A percentile compares a stretch with the other conserved stretches of the same genome.
These are phyloP conservation scores for Ceratocystiopsis minuta DNA, from an alignment of 2,329 filamentous ascomycete species.

Conservation along the genomic window DNA sequence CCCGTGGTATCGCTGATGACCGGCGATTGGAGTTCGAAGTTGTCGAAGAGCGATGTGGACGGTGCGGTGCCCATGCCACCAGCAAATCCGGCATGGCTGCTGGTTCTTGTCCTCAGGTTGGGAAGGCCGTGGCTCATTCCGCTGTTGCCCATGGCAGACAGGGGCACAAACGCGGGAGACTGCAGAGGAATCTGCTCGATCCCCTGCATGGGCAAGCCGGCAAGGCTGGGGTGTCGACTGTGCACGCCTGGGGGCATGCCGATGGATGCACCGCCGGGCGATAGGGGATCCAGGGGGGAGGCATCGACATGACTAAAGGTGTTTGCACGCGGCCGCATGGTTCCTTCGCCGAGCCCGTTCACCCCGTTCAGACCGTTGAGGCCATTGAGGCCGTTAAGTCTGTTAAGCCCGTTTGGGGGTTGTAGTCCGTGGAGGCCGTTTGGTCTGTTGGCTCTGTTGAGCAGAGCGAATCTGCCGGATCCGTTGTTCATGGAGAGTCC, in stretches of 20 bases:
- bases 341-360: slow-evolving; percentile 23
- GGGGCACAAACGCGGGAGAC: slow-evolving; percentile 43
- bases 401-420: too few species aligned
- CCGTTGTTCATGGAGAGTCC: too few species aligned
- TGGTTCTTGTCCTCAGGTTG: slow-evolving; percentile 55
- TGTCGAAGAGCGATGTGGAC: slow-evolving; percentile 41
- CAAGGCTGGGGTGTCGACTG: slow-evolving; percentile 59
- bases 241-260: slow-evolving; percentile 32
- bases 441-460: too few species aligned
- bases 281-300: slow-evolving; percentile 53
- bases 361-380: slow-evolving; percentile 9
- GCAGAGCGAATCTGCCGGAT: too few species aligned
- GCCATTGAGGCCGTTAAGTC: too few species aligned
- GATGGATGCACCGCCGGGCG: slow-evolving; percentile 36
- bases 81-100: slow-evolving; percentile 42
- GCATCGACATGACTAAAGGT: slow-evolving; percentile 90
- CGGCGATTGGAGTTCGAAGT: slow-evolving; percentile 52
- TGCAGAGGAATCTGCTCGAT: slow-evolving; percentile 26
- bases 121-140: slow-evolving; percentile 51
- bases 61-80: slow-evolving; percentile 66
- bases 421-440: too few species aligned
- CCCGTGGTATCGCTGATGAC: slow-evolving; percentile 52
- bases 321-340: slow-evolving; percentile 78
- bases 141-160: slow-evolving; percentile 53
- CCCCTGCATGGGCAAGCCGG: slow-evolving; percentile 41